Evolutionary conservation across 805 yeast genomes (phyloP).

Genomic region (Candida andamanensis): DNA sequence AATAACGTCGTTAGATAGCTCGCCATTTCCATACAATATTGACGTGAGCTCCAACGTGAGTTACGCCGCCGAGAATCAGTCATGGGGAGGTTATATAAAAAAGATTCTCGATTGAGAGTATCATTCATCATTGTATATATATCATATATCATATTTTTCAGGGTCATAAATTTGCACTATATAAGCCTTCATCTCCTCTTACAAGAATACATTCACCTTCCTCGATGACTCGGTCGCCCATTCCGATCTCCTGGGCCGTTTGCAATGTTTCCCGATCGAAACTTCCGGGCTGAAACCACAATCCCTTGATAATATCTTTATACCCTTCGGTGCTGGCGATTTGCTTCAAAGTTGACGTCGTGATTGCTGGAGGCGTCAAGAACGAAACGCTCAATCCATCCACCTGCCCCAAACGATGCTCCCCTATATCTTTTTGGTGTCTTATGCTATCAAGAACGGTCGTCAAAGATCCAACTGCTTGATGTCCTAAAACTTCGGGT

Average conservation of each 20-base stretch:
- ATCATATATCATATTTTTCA: too few relatives aligned
- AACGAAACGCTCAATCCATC: conserved; percentile 59
- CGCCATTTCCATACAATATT: conserved; percentile 57
- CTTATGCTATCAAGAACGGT: conserved; percentile 21
- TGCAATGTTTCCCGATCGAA: conserved; percentile 50
- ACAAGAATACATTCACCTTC: conserved; percentile 70
- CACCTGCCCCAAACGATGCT: conserved; percentile 18
- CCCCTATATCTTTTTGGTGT: conserved; percentile 15
- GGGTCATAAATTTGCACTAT: conserved; percentile 33
- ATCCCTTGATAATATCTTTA: conserved; percentile 40
- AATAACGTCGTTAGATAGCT: conserved; percentile 56
- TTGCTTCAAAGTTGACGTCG: conserved; percentile 32
- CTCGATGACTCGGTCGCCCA: conserved; percentile 27
- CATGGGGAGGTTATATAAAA: conserved; percentile 41
- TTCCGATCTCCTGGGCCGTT: conserved; percentile 32
- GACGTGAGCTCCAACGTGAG: conserved; percentile 18
- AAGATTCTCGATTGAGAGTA: conserved; percentile 33
- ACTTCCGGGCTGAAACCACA: conserved; percentile 87
- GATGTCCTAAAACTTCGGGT: conserved; percentile 40
- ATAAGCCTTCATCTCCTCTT: conserved; percentile 52
- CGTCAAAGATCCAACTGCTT: conserved; percentile 29
- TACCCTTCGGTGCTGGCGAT: conserved; percentile 39
- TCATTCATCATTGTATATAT: too few relatives aligned
- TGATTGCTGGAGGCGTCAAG: conserved; percentile 68
- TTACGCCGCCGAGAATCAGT: conserved; percentile 22